A percentile compares a stretch with the other conserved stretches of the same genome.
Evolutionary conservation across 1,139 yeast species (phyloP).

Genomic region (Petasospora fabianii): DNA sequence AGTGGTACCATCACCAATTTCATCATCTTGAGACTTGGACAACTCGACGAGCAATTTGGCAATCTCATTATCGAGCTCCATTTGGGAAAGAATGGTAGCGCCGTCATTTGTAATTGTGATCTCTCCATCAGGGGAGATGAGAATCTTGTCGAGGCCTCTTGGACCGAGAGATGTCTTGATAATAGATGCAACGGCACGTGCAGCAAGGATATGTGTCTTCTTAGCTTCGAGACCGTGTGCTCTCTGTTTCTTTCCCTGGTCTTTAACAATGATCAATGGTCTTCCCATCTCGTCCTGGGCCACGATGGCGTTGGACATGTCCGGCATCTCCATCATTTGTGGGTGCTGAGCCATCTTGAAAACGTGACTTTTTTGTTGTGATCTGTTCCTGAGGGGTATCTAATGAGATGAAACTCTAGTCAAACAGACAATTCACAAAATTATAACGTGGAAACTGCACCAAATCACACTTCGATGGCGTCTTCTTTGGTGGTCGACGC

Average conservation of each 20-base stretch:
- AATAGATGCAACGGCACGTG: constrained; percentile 90
- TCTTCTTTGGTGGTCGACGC: no score
- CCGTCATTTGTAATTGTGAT: constrained; percentile 98
- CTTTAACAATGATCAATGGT: constrained; percentile 95
- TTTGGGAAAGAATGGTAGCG: constrained; percentile 91
- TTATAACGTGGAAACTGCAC: no score
- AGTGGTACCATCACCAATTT: constrained; percentile 98
- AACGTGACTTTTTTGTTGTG: not conserved
- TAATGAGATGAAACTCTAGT: no score
- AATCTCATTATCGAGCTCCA: constrained; percentile 94
- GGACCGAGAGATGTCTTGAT: constrained; percentile 94
- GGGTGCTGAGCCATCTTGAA: constrained; percentile 29
- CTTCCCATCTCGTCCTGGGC: constrained; percentile 99
- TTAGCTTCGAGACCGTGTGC: constrained; percentile 94
- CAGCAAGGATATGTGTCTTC: constrained; percentile 92
- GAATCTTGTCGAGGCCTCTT: constrained; percentile 94
- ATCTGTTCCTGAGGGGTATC: not conserved
- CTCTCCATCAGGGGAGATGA: constrained; percentile 93
- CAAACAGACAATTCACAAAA: not conserved
- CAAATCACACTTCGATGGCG: not conserved
- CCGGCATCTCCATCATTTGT: constrained; percentile 73
- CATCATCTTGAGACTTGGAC: constrained; percentile 95
- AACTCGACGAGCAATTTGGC: constrained; percentile 94
- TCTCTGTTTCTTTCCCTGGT: constrained; percentile 91
- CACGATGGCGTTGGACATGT: constrained; percentile 94